Percentiles rank a stretch among this genome's conserved stretches.
Conservation (phyloP, 257 asterid species). For the Knoxia roxburghii region DNA sequence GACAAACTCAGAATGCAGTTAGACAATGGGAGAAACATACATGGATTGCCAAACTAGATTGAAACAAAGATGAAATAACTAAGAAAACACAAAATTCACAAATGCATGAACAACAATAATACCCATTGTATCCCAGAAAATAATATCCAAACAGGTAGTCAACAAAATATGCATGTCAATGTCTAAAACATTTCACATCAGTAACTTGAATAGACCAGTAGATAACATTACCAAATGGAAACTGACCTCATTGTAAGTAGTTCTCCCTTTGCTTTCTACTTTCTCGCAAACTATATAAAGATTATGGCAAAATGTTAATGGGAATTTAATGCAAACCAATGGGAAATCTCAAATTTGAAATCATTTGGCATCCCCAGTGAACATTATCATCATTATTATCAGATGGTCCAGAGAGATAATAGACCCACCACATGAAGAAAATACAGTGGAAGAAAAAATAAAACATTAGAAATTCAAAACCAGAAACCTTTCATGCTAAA, state of each 20-base stretch:
- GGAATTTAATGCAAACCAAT: slow-evolving; percentile 5
- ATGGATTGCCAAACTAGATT: too few relatives aligned
- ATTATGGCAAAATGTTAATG: slow-evolving; percentile 20
- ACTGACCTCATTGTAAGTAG: slow-evolving; percentile 95
- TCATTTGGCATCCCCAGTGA: background rate
- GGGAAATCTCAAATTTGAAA: background rate
- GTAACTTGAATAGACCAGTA: background rate
- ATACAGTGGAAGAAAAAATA: background rate
- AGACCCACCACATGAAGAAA: background rate
- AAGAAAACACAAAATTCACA: background rate
- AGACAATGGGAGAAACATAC: too few relatives aligned
- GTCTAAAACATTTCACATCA: background rate
- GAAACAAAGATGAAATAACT: too few relatives aligned
- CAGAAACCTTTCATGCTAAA: slow-evolving; percentile 95
- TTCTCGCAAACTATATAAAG: slow-evolving; percentile 81
- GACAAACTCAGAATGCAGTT: background rate
- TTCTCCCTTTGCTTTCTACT: slow-evolving; percentile 99
- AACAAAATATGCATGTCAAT: background rate
- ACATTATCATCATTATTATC: background rate
- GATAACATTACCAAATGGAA: slow-evolving; percentile 5
- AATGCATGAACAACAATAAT: background rate
- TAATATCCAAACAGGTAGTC: background rate
- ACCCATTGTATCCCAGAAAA: background rate
- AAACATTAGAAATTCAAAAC: slow-evolving; percentile 9
- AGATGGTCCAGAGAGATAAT: background rate